Base-by-base conservation (phyloP, 1,284 basidiomycete genomes). In the Mrakiaceae sp. region DNA sequence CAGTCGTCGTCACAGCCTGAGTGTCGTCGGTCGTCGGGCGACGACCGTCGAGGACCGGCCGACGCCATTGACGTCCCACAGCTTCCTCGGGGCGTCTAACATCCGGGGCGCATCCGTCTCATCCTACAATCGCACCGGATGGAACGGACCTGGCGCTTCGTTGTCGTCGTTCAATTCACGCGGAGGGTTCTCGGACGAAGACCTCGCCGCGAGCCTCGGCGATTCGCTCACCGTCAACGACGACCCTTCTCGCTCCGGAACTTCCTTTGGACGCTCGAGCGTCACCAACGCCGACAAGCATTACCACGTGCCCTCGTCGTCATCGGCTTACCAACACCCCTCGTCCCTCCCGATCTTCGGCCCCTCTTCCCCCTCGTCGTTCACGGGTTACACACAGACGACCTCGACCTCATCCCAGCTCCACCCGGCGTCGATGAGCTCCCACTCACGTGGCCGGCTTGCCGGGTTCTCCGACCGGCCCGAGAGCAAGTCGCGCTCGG, bases 1-100 rank as follows among this genome's bases (percentile, higher is more conserved):
- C 27, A 27, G 27, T 27, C 27, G 27, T 27, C 27, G 27, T 27
- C 27, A 27, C 27, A 79, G 90, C 50, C 90, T 93, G 71, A 89
- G 87, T 67, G 89, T 94, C 68, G 27, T 90, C 87, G 66, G 84
- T 92, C 66, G 87, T 91, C 6, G 72, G 74, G 39, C 72, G 75
- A 9, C 71, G 65, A 43, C 11, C 72, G 72, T 46, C 67, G 75
- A 44, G 68, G 73, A 53, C 74, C 0, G 79, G 86, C 12, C 27
- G 27, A 27, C 27, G 27, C 27, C 27, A 27, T 27, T 27, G 27
- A 27, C 27, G 27, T 27, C 27, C 27, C 27, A 27, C 27, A 27
- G 27, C 27, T 27, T 27, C 27, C 27, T 27, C 27, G 27, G 27
- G 27, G 27, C 27, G 27, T 27, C 27, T 27, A 27, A 27, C 27